A percentile compares a stretch with the other conserved stretches of the same genome.
Evolutionary conservation across 768 basidiomycete species (phyloP).

Genomic region (Leccinum disarticulatum): DNA sequence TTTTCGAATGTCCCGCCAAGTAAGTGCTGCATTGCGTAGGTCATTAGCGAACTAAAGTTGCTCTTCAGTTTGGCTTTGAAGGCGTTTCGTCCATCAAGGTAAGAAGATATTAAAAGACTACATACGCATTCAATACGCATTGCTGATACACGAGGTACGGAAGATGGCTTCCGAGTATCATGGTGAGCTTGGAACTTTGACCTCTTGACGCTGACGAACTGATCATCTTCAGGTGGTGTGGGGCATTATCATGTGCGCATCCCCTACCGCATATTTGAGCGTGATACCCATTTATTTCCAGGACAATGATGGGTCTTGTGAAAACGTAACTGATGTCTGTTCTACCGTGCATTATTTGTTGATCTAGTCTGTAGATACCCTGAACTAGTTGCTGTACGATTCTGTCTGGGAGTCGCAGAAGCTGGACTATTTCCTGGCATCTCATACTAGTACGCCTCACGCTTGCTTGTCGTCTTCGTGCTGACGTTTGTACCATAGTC

Average conservation of each 20-base stretch:
- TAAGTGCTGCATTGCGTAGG: constrained; percentile 18
- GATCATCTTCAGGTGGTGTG: constrained; percentile 48
- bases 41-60: background rate
- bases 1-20: constrained; percentile 72
- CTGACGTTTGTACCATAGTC: constrained; percentile 31
- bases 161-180: constrained; percentile 66
- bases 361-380: constrained; percentile 44
- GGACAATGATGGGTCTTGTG: constrained; percentile 67
- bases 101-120: constrained; percentile 17
- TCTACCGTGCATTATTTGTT: background rate
- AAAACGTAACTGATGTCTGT: constrained; percentile 44
- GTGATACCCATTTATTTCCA: constrained; percentile 20
- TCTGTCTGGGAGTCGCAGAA: constrained; percentile 65
- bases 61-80: constrained; percentile 46
- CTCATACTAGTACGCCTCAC: constrained; percentile 58
- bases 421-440: constrained; percentile 75
- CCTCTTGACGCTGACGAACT: background rate
- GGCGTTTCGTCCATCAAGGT: constrained; percentile 63
- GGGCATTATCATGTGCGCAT: constrained; percentile 59
- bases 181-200: constrained; percentile 36
- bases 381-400: constrained; percentile 56
- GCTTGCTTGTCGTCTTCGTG: no score
- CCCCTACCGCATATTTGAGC: background rate
- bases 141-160: constrained; percentile 14
- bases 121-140: background rate